Base-by-base conservation (phyloP, 2,329 filamentous ascomycete genomes). In the Penicillium expansum region DNA sequence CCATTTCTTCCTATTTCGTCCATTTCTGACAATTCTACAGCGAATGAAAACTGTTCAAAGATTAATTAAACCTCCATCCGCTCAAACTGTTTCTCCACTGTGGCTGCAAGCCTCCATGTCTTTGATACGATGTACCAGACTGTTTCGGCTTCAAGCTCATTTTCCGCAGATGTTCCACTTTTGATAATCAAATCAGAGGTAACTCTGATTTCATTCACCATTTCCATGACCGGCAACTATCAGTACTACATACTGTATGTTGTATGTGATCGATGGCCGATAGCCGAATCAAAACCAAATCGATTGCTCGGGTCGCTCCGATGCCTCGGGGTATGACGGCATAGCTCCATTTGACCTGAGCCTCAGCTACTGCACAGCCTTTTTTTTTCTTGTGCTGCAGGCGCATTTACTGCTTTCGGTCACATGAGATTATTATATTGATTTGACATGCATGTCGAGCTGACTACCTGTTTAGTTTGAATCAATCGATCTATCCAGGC, bases 221-320 rank as follows among this genome's bases (percentile, higher is more conserved):
- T 30, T 32, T 54, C 20, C 29, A 53, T 32, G 16, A 30, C 10
- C 35, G 42, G 18, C 18, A 5, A 39, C 32, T 13, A 13, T 41
- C 30, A n/a, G 37, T 24, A 30, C 9, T 9, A n/a, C n/a, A n/a
- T n/a, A n/a, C n/a, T n/a, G n/a, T n/a, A n/a, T n/a, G n/a, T n/a
- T n/a, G n/a, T n/a, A 32, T 57, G 24, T 24, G 24, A 24, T 4
- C 9, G 9, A 18, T 4, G 11, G 18, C 13, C 42, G 42, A 29
- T 29, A 6, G 8, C n/a, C 22, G 43, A 48, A 22, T 18, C 33
- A 27, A 35, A 29, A 24, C 51, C 55, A 55, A 57, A 60, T 61
- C 55, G 49, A 58, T 32, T 47, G 49, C 48, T 58, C 61, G 47
- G 59, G 60, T 65, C 61, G 55, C 55, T 53, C 56, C 53, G 52